These are phyloP conservation scores for Calonectria hawksworthii DNA, from an alignment of 2,329 filamentous ascomycete species.

Conservation along the genomic window DNA sequence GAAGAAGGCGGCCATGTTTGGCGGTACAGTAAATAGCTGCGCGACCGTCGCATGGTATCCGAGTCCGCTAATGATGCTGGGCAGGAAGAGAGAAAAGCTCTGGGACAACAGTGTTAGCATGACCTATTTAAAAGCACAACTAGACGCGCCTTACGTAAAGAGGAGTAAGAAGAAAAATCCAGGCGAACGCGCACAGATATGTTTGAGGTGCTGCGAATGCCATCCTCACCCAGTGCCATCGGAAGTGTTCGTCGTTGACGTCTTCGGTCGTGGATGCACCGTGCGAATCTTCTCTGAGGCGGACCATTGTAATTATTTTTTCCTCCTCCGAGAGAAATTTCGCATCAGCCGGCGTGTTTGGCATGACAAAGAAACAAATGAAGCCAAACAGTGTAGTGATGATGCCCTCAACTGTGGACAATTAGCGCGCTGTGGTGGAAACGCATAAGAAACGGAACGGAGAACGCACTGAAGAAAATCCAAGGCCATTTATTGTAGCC, in stretches of 20 bases:
- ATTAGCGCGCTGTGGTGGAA: neutral
- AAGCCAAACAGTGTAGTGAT: neutral
- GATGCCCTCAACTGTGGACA: neutral
- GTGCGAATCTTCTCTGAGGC: constrained; percentile 8
- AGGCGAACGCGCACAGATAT: neutral
- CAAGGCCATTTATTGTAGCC: constrained; percentile 12
- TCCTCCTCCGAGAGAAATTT: constrained; percentile 2
- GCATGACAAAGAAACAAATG: constrained; percentile 17
- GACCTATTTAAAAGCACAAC: no score
- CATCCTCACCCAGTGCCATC: constrained; percentile 15
- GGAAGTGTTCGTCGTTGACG: constrained; percentile 11
- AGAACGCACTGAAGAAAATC: constrained; percentile 14
- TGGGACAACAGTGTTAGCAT: neutral
- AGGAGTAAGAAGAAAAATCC: constrained; percentile 13
- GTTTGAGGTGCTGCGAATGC: neutral
- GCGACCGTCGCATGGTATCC: constrained; percentile 10
- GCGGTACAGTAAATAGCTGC: constrained; percentile 3
- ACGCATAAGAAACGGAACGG: neutral
- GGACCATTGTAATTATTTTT: constrained; percentile 10
- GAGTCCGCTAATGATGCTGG: constrained; percentile 9
- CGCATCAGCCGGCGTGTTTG: constrained; percentile 12
- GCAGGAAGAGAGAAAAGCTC: constrained; percentile 10
- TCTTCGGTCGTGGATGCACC: neutral
- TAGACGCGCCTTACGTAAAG: neutral
- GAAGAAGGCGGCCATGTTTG: constrained; percentile 11